These are phyloP conservation scores for Trypanosoma platydactyli DNA, from an alignment of 208 protist genomes.

Conservation along the genomic window DNA sequence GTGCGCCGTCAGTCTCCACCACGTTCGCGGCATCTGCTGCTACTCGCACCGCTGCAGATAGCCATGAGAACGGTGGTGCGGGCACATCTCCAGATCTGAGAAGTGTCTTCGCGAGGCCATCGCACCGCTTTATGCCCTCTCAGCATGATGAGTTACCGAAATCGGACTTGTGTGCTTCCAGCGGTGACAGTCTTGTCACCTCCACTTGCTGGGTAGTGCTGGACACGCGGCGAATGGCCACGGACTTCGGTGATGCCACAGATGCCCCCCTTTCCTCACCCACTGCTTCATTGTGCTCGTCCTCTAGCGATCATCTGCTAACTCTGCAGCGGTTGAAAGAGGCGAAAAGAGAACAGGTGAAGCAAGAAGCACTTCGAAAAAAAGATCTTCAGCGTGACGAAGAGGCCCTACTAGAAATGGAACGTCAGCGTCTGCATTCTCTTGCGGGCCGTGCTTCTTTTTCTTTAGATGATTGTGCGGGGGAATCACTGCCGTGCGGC, in stretches of 20 bases:
- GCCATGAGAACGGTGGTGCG: no score
- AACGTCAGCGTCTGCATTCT: background rate
- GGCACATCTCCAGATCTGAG: conserved; percentile 6
- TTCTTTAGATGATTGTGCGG: no score
- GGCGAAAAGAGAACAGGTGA: conserved; percentile 1
- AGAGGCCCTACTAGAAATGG: background rate
- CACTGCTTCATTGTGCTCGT: background rate
- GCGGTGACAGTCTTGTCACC: background rate
- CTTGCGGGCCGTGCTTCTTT: no score
- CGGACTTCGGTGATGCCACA: background rate
- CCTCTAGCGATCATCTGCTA: background rate
- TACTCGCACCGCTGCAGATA: no score
- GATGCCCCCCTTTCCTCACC: background rate
- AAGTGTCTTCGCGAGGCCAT: conserved; percentile 5
- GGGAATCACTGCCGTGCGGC: no score
- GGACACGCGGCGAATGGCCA: conserved; percentile 4
- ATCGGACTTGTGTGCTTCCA: background rate
- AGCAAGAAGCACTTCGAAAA: background rate
- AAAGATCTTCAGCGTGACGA: background rate
- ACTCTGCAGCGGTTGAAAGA: background rate
- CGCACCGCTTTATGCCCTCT: background rate
- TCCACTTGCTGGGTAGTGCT: background rate
- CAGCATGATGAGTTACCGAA: background rate
- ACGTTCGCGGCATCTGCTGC: no score
- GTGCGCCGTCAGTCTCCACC: no score